Conservation (phyloP, 768 basidiomycete species). For the Lentinula sp. region DNA sequence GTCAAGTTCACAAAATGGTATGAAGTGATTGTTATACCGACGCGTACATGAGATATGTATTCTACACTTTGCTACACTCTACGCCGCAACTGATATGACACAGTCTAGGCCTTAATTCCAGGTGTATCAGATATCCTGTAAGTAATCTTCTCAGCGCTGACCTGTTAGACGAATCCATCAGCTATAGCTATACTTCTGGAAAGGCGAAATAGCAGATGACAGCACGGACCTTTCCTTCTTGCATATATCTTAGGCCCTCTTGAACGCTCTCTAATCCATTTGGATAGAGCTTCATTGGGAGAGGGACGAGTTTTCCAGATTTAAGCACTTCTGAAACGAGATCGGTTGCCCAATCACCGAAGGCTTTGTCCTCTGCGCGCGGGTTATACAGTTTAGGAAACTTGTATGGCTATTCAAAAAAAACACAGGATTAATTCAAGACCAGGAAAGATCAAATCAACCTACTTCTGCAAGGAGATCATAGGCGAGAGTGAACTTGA, state of each 20-base stretch:
- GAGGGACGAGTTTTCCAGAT: neutral
- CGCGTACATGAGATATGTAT: no score
- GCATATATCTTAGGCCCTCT: conserved; percentile 11
- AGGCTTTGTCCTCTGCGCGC: neutral
- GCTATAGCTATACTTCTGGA: neutral
- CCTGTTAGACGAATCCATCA: neutral
- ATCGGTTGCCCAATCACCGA: neutral
- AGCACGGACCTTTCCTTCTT: conserved; percentile 8
- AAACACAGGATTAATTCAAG: neutral
- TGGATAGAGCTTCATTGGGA: neutral
- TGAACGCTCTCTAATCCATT: conserved; percentile 9
- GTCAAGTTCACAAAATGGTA: no score
- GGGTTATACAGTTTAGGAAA: conserved; percentile 2
- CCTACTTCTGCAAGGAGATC: neutral
- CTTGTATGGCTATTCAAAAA: neutral
- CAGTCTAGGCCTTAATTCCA: neutral
- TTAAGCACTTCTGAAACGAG: neutral
- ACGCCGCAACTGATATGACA: no score
- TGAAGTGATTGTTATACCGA: no score
- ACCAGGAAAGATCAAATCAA: neutral
- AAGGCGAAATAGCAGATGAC: neutral
- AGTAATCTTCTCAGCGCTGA: conserved; percentile 9
- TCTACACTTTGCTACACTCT: no score
- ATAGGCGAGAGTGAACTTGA: neutral
- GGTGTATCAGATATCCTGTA: conserved; percentile 5